Evolutionary conservation across 2,329 filamentous ascomycete species (phyloP).

Genomic region (Penicillium thymicola): DNA sequence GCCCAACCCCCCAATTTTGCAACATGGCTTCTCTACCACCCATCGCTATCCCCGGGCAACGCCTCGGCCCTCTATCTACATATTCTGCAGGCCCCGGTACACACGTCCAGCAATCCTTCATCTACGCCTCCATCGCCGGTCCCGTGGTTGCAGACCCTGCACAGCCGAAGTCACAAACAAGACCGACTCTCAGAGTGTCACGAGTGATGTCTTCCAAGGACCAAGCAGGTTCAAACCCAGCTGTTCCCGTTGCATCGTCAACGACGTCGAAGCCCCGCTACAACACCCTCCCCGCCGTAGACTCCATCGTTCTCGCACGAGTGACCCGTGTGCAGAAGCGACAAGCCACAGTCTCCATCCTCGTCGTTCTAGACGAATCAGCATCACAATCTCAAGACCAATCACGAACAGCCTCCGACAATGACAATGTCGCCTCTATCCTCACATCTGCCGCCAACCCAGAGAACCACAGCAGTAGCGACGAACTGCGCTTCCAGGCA

Average conservation of each 20-base stretch:
- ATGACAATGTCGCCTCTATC: conserved; percentile 39
- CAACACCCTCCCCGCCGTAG: conserved; percentile 77
- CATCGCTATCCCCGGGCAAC: conserved; percentile 75
- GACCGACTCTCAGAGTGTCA: conserved; percentile 42
- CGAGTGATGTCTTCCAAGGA: conserved; percentile 15
- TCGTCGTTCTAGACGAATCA: conserved; percentile 66
- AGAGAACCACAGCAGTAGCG: conserved; percentile 49
- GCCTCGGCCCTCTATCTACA: conserved; percentile 64
- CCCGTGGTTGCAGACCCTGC: conserved; percentile 57
- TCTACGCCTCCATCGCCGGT: conserved; percentile 81
- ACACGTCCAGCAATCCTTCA: conserved; percentile 69
- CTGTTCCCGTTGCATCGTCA: neutral
- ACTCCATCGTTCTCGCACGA: conserved; percentile 74
- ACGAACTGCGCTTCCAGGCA: conserved; percentile 71
- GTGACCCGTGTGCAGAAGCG: conserved; percentile 81
- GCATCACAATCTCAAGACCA: conserved; percentile 18
- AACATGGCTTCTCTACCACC: conserved; percentile 31
- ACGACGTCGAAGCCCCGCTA: conserved; percentile 47
- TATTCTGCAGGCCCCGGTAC: conserved; percentile 78
- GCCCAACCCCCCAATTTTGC: conserved; percentile 28
- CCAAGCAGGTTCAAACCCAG: neutral
- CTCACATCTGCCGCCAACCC: conserved; percentile 39
- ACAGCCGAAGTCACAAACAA: conserved; percentile 27
- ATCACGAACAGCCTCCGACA: conserved; percentile 28
- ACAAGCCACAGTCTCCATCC: conserved; percentile 81